These are phyloP conservation scores for Desmodesmus armatus DNA, from an alignment of 139 green algal genomes.

Conservation along the genomic window DNA sequence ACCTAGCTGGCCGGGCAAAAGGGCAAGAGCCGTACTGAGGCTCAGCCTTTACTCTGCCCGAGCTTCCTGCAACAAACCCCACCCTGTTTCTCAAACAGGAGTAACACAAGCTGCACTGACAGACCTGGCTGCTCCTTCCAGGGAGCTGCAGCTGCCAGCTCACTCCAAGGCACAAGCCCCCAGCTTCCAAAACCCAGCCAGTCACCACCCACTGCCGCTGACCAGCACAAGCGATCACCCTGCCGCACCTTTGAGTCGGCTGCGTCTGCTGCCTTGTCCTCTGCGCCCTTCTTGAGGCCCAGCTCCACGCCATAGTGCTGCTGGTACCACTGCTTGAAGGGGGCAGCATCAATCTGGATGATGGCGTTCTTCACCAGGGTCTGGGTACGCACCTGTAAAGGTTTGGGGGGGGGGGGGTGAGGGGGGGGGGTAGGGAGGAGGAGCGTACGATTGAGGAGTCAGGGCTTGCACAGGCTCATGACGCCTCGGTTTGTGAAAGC, in stretches of 20 bases:
- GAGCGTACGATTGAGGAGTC: too few species aligned
- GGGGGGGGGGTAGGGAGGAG: not conserved
- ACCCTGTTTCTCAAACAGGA: too few species aligned
- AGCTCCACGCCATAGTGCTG: slow-evolving; percentile 98
- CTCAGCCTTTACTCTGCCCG: not conserved
- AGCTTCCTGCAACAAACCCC: too few species aligned
- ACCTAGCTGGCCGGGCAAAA: too few species aligned
- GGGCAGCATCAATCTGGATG: slow-evolving; percentile 93
- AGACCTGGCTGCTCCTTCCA: too few species aligned
- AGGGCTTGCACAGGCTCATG: too few species aligned
- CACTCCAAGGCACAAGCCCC: too few species aligned
- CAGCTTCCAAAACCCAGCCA: not conserved
- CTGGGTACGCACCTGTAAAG: slow-evolving; percentile 94
- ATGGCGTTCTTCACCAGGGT: slow-evolving; percentile 99
- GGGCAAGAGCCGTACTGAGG: too few species aligned
- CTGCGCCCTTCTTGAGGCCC: slow-evolving; percentile 89
- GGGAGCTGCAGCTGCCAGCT: too few species aligned
- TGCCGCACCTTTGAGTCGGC: not conserved
- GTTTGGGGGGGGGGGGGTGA: not conserved
- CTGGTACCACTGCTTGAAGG: slow-evolving; percentile 96
- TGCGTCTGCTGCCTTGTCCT: slow-evolving; percentile 66
- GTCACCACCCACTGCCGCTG: not conserved
- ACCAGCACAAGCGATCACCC: not conserved
- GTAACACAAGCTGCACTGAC: too few species aligned
- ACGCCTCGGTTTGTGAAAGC: too few species aligned